These are phyloP conservation scores for Camelina neglecta DNA, from an alignment of 345 rosid species.

Conservation along the genomic window DNA sequence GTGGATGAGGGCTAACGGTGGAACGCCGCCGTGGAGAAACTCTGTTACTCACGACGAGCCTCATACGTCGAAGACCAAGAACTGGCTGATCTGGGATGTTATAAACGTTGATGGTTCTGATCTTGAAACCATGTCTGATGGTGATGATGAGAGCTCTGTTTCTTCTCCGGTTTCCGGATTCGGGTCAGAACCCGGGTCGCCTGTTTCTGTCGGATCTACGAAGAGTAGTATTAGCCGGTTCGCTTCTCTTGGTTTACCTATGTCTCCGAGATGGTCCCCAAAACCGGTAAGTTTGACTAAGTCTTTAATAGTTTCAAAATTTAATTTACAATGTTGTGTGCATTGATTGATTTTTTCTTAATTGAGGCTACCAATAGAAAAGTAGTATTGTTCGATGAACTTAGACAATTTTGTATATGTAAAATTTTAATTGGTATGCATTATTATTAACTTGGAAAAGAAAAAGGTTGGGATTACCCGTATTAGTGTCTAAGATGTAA, in stretches of 20 bases:
- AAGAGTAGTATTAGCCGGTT: slow-evolving; percentile 49
- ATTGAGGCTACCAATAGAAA: neutral
- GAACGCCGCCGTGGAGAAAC: slow-evolving; percentile 93
- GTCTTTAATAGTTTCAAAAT: slow-evolving; percentile 18
- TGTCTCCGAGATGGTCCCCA: slow-evolving; percentile 49
- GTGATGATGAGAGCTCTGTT: slow-evolving; percentile 53
- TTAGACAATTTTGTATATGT: neutral
- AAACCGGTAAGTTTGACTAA: slow-evolving; percentile 55
- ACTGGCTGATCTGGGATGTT: slow-evolving; percentile 89
- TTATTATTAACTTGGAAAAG: neutral
- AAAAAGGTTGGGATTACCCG: slow-evolving; percentile 8
- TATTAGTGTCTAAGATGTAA: neutral
- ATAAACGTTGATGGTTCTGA: slow-evolving; percentile 51
- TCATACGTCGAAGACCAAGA: slow-evolving; percentile 54
- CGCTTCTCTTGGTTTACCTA: slow-evolving; percentile 47
- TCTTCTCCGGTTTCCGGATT: slow-evolving; percentile 56
- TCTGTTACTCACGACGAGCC: slow-evolving; percentile 89
- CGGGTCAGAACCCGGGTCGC: slow-evolving; percentile 51
- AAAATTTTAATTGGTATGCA: slow-evolving; percentile 29
- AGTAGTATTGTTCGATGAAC: slow-evolving; percentile 14
- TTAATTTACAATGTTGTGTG: slow-evolving; percentile 23
- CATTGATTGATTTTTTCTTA: slow-evolving; percentile 22
- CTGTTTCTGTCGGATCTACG: slow-evolving; percentile 41
- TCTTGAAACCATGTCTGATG: slow-evolving; percentile 49
- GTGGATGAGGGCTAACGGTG: slow-evolving; percentile 80